Evolutionary conservation across 1,139 yeast species (phyloP), one percentile per base, ranked within the genome.

Genomic region (Scheffersomyces illinoinensis): DNA sequence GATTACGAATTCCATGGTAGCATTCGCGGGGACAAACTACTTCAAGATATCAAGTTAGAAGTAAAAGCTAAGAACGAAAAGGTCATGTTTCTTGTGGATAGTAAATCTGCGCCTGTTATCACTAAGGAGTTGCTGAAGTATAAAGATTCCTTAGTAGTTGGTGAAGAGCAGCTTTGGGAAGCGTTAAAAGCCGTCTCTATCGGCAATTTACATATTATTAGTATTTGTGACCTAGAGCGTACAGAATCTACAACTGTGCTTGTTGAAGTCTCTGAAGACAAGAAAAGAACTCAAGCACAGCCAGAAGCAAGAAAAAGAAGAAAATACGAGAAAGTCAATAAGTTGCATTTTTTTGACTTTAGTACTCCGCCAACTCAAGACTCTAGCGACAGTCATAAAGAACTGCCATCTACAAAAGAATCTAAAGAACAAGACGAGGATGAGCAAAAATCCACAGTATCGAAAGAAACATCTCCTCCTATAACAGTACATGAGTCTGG

Each of bases 291-390:
- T 33, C 56, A 60, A 6, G 14, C 64, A 1, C 63, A 58, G 48
- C 50, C 54, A 18, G 23, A 48, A 48, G 47, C 52, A 50, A 63
- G 78, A 52, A 76, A 76, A 58, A 66, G 81, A 64, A 65, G 75
- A 50, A 74, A 70, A 55, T 71, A 75, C 54, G 76, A 75, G 57
- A 71, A 71, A 56, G 77, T 75, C 1, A 73, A 70, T 56, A 73
- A 71, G 26, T 66, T 76, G 53, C 77, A 76, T 58, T 77, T 77
- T 58, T 76, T 77, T 57, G 75, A 76, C 57, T 70, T 76, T 56
- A 59, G 58, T n/a, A 56, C 65, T 20, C 54, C 66, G 39, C 24
- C 48, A 12, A 52, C 23, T 26, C 39, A 20, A 8, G 54, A 17
- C 4, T 26, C n/a, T 12, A 19, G 20, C 10, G 24, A 46, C 17